Conservation (phyloP, 495 filamentous ascomycete genomes). For the Hypoxylon intermedium region DNA sequence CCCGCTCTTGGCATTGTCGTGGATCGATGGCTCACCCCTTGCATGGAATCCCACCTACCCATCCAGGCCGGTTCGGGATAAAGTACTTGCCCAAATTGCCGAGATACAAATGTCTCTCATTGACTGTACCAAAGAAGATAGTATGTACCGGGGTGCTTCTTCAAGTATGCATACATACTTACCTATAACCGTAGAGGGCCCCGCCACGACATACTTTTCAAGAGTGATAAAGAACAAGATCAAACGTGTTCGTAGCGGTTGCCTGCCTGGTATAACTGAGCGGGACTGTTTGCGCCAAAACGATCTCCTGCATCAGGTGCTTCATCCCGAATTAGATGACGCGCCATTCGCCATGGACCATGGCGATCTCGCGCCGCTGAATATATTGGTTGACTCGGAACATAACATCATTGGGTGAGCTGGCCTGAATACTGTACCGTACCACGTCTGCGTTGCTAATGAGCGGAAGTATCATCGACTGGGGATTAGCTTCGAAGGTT, state of each 20-base stretch:
- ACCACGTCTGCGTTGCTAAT: not conserved
- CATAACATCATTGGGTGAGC: not conserved
- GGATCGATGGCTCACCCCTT: constrained; percentile 6
- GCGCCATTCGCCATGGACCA: not conserved
- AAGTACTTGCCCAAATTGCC: not conserved
- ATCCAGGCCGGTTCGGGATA: not conserved
- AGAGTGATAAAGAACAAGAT: not conserved
- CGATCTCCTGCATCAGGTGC: not conserved
- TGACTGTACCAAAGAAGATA: not conserved
- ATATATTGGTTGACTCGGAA: constrained; percentile 1
- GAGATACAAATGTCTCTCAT: not conserved
- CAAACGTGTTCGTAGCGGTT: not conserved
- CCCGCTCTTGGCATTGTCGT: not conserved
- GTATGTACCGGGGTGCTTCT: too few relatives aligned
- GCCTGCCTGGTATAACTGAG: not conserved
- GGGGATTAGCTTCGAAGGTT: not conserved
- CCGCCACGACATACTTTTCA: not conserved
- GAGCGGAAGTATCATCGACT: not conserved
- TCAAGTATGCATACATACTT: not conserved
- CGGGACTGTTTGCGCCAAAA: not conserved
- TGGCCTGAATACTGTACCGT: not conserved
- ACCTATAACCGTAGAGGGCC: not conserved
- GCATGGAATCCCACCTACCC: not conserved
- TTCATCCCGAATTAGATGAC: not conserved
- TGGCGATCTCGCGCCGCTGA: not conserved